phyloP scores from a whole-genome alignment of 2,329 filamentous ascomycete genomes.

The Neopestalotiopsis sp. region DNA sequence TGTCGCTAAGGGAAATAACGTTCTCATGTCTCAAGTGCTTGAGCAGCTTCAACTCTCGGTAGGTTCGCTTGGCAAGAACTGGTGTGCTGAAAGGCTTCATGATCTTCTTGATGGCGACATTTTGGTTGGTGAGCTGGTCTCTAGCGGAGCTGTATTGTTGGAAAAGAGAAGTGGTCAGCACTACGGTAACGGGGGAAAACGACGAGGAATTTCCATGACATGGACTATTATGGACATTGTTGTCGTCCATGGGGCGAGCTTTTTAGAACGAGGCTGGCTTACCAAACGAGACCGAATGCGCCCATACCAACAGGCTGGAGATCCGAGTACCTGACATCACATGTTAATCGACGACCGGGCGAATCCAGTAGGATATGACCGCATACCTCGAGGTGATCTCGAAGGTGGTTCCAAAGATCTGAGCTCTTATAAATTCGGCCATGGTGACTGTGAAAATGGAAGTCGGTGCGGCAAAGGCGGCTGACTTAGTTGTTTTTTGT shows the following conservation, averaged over 20 bases:
- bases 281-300: constrained; percentile 98
- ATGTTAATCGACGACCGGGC: constrained; percentile 28
- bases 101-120: constrained; percentile 99
- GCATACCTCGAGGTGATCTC: constrained; percentile 96
- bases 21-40: constrained; percentile 98
- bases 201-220: constrained; percentile 13
- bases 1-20: constrained; percentile 97
- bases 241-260: neutral
- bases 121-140: constrained; percentile 95
- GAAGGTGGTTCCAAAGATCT: constrained; percentile 99
- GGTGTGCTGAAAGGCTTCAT: constrained; percentile 99
- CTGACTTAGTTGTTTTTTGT: neutral
- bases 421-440: constrained; percentile 98
- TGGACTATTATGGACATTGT: neutral
- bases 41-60: constrained; percentile 94
- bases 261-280: constrained; percentile 39
- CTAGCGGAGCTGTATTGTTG: constrained; percentile 77
- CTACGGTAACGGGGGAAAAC: neutral
- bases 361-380: neutral
- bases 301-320: constrained; percentile 99
- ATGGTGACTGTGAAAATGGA: constrained; percentile 57
- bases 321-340: constrained; percentile 80
- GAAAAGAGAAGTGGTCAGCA: constrained; percentile 16
- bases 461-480: neutral
- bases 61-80: constrained; percentile 95